Evolutionary conservation across 805 yeast species (phyloP).

Genomic region (Limtongozyma cylindracea): DNA sequence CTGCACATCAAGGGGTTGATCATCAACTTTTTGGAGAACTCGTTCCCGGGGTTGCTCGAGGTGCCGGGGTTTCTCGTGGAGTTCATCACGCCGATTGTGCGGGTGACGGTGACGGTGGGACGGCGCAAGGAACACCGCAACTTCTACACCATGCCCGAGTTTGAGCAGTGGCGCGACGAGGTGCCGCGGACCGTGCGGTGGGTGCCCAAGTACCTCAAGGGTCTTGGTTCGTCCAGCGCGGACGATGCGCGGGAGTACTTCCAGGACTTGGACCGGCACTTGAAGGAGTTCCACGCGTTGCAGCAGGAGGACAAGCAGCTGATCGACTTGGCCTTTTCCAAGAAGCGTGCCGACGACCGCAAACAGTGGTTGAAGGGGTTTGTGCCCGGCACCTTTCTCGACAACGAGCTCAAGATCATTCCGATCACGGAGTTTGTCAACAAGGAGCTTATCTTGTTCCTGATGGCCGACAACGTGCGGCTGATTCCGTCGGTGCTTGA

Average conservation of each 20-base stretch:
- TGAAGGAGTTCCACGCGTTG: slow-evolving; percentile 63
- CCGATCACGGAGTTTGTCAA: slow-evolving; percentile 89
- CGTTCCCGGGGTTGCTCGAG: slow-evolving; percentile 80
- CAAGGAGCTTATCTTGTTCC: slow-evolving; percentile 80
- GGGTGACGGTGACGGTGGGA: slow-evolving; percentile 48
- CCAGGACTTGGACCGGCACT: slow-evolving; percentile 59
- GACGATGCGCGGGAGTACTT: slow-evolving; percentile 78
- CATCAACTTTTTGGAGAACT: slow-evolving; percentile 77
- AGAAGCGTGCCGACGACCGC: slow-evolving; percentile 89
- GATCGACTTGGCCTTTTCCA: slow-evolving; percentile 84
- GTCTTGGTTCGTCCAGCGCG: slow-evolving; percentile 85
- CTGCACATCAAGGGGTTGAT: slow-evolving; percentile 91
- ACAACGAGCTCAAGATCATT: slow-evolving; percentile 46
- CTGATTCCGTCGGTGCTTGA: slow-evolving; percentile 88
- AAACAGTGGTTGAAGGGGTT: slow-evolving; percentile 90
- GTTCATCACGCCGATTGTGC: slow-evolving; percentile 90
- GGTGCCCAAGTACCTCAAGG: slow-evolving; percentile 91
- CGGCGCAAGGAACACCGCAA: slow-evolving; percentile 26
- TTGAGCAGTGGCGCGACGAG: slow-evolving; percentile 74
- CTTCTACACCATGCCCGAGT: slow-evolving; percentile 89
- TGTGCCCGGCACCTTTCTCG: slow-evolving; percentile 79
- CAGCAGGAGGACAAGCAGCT: slow-evolving; percentile 51
- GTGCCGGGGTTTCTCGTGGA: slow-evolving; percentile 84
- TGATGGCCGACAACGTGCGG: slow-evolving; percentile 90
- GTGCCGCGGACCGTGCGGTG: slow-evolving; percentile 58